A percentile compares a stretch with the other conserved stretches of the same genome.
These are phyloP conservation scores for Sclerotinia minor DNA, from an alignment of 2,329 filamentous ascomycete species.

Conservation along the genomic window DNA sequence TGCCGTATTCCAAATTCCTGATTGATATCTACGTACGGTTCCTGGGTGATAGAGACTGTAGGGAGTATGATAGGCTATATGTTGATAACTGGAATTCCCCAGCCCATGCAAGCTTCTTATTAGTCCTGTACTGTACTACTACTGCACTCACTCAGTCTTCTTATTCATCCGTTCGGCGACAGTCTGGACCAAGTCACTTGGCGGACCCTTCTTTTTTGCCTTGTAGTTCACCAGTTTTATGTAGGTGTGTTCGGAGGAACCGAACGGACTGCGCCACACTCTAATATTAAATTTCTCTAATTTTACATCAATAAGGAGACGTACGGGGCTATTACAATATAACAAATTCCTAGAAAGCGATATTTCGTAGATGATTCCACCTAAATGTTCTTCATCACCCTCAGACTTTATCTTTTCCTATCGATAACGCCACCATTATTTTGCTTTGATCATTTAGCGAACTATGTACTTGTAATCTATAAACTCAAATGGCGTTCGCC, in stretches of 20 bases:
- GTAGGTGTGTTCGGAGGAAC: background rate
- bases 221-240: no score
- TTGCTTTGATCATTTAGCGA: background rate
- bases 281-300: background rate
- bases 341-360: no score
- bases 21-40: no score
- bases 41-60: background rate
- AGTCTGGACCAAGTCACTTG: conserved; percentile 11
- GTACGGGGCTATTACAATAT: no score
- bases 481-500: background rate
- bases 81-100: background rate
- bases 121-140: background rate
- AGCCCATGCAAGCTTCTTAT: background rate
- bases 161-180: background rate
- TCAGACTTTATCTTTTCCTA: background rate
- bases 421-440: background rate
- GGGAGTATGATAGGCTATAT: background rate
- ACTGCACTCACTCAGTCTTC: background rate
- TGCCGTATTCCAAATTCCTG: background rate
- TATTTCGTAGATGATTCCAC: background rate
- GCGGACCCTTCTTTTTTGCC: background rate
- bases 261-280: background rate
- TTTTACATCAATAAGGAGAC: no score
- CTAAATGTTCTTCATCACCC: background rate
- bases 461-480: background rate